Conservation (phyloP, 305 asterid genomes). For the Fraxinus ornus region DNA sequence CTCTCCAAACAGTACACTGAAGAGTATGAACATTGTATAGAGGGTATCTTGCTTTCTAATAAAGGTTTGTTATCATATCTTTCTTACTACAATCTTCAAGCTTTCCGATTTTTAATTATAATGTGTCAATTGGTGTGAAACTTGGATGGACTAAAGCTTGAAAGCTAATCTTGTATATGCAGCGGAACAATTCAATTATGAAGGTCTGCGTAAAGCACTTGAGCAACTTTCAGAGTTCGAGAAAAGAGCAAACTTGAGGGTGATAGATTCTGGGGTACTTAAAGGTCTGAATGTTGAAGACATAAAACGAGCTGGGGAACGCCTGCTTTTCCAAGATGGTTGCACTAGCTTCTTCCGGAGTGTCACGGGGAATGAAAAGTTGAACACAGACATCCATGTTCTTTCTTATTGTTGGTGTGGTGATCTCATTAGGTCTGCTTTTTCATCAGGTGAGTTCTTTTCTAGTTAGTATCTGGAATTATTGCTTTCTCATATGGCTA, state of each 20-base stretch:
- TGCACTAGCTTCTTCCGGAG: constrained; percentile 66
- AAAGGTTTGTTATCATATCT: constrained; percentile 44
- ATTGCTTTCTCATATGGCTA: constrained; percentile 12
- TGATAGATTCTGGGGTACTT: constrained; percentile 78
- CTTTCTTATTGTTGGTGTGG: constrained; percentile 98
- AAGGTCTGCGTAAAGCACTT: constrained; percentile 56
- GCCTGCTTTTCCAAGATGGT: constrained; percentile 77
- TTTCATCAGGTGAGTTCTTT: constrained; percentile 66
- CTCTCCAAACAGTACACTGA: constrained; percentile 80
- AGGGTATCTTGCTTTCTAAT: constrained; percentile 49
- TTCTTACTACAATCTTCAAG: constrained; percentile 1
- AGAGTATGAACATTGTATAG: constrained; percentile 83
- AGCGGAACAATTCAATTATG: constrained; percentile 61
- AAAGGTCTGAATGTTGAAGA: constrained; percentile 87
- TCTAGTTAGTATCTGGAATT: not conserved
- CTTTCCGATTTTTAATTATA: constrained; percentile 3
- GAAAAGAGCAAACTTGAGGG: constrained; percentile 73
- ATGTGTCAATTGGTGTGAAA: constrained; percentile 17
- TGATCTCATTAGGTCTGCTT: constrained; percentile 88
- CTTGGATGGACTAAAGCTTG: constrained; percentile 21
- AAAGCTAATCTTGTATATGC: constrained; percentile 28
- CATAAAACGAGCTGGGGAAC: constrained; percentile 83
- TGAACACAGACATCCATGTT: constrained; percentile 68
- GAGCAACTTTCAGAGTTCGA: constrained; percentile 74
- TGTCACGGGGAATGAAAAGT: constrained; percentile 43